Conservation (phyloP, 805 yeast genomes). For the Zygosaccharomyces kombuchaensis region DNA sequence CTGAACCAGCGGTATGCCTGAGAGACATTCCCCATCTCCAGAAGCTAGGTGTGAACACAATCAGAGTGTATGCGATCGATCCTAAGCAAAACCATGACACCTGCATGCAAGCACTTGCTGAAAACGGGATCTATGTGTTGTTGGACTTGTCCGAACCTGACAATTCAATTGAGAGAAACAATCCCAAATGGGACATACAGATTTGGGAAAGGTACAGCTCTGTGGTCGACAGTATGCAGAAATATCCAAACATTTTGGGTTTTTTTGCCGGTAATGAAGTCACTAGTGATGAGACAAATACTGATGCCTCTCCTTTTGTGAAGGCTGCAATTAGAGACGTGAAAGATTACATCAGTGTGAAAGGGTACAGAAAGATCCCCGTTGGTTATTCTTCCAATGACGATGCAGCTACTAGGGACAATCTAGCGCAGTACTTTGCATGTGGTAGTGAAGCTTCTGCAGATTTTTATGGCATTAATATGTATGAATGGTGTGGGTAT, state of each 20-base stretch:
- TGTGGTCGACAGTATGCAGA: conserved; percentile 75
- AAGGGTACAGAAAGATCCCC: conserved; percentile 69
- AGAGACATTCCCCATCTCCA: conserved; percentile 78
- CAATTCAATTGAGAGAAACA: conserved; percentile 66
- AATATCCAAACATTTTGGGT: conserved; percentile 80
- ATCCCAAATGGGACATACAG: conserved; percentile 72
- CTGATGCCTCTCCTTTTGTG: conserved; percentile 88
- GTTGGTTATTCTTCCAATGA: conserved; percentile 94
- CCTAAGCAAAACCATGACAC: conserved; percentile 64
- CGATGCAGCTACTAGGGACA: conserved; percentile 72
- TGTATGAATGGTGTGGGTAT: conserved; percentile 84
- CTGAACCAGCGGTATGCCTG: conserved; percentile 62
- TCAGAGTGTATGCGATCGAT: conserved; percentile 85
- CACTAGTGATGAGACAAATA: conserved; percentile 73
- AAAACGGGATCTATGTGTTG: conserved; percentile 87
- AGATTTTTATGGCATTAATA: conserved; percentile 79
- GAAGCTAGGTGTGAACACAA: conserved; percentile 65
- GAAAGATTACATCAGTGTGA: conserved; percentile 63
- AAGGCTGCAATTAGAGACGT: conserved; percentile 94
- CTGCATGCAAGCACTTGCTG: conserved; percentile 69
- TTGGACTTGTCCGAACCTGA: conserved; percentile 89
- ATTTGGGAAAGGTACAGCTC: conserved; percentile 71
- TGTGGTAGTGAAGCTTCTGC: conserved; percentile 72
- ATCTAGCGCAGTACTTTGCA: conserved; percentile 76
- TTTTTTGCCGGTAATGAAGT: conserved; percentile 99